Conservation (phyloP, 768 basidiomycete genomes). For the Dictyophora rubrovolvata region DNA sequence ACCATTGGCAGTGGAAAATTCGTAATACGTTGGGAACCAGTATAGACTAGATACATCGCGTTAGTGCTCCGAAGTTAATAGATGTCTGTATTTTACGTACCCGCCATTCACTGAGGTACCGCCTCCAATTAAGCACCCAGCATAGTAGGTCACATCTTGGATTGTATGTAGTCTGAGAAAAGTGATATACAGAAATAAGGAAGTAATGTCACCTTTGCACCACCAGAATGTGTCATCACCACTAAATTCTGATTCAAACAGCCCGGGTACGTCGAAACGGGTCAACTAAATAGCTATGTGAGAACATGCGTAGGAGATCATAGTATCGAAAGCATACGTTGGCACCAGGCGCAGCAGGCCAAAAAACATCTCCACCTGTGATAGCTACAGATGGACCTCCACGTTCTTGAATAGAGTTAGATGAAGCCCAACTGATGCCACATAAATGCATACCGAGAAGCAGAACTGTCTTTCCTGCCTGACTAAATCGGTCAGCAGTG, state of each 20-base stretch:
- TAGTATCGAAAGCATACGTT: neutral
- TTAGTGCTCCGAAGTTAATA: neutral
- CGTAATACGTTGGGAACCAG: conserved; percentile 42
- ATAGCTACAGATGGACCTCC: conserved; percentile 51
- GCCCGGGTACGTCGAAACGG: conserved; percentile 55
- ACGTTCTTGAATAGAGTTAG: conserved; percentile 28
- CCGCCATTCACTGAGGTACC: conserved; percentile 57
- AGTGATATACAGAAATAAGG: neutral
- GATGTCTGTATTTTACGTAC: conserved; percentile 23
- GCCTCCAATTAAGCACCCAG: conserved; percentile 54
- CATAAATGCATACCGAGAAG: conserved; percentile 24
- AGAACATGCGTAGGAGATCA: neutral
- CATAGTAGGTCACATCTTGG: conserved; percentile 48
- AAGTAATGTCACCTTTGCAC: conserved; percentile 40
- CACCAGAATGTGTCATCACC: conserved; percentile 49
- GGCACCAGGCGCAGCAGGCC: conserved; percentile 20
- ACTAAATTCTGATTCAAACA: conserved; percentile 58
- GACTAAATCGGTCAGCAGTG: conserved; percentile 46
- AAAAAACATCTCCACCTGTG: conserved; percentile 46
- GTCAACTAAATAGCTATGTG: conserved; percentile 32
- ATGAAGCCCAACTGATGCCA: neutral
- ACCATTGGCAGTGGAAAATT: conserved; percentile 40
- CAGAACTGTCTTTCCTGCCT: conserved; percentile 53
- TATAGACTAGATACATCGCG: conserved; percentile 26
- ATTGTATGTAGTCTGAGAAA: neutral